phyloP scores from a whole-genome alignment of 345 rosid genomes.

The Populus nigra region DNA sequence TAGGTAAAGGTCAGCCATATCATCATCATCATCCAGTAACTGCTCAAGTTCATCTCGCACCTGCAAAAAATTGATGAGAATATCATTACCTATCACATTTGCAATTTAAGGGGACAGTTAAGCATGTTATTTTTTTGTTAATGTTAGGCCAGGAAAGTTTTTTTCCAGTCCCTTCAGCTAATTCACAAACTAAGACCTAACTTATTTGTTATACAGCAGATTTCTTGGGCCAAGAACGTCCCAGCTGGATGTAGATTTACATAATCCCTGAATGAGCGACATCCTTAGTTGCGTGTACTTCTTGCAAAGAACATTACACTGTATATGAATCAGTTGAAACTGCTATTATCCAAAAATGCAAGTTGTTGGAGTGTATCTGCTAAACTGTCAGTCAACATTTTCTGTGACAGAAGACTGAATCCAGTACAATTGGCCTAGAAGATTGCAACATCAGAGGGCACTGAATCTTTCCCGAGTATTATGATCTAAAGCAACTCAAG shows the following conservation, averaged over 20 bases:
- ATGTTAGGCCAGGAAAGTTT: background rate
- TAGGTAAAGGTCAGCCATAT: constrained; percentile 95
- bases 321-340: background rate
- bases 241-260: background rate
- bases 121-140: background rate
- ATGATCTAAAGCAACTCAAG: background rate
- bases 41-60: constrained; percentile 98
- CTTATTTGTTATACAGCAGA: background rate
- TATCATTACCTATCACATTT: background rate
- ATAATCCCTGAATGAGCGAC: background rate
- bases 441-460: background rate
- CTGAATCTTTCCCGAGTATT: background rate
- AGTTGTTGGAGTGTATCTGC: background rate
- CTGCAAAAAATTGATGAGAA: constrained; percentile 35
- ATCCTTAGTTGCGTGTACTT: background rate
- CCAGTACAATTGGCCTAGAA: background rate
- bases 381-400: background rate
- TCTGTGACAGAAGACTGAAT: background rate
- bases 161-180: background rate
- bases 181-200: background rate
- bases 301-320: background rate
- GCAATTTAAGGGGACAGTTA: background rate
- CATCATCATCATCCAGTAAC: constrained; percentile 93
- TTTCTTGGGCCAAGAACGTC: background rate
- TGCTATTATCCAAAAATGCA: background rate